Conservation (phyloP, 2,329 filamentous ascomycete genomes). For the Alternaria panax region DNA sequence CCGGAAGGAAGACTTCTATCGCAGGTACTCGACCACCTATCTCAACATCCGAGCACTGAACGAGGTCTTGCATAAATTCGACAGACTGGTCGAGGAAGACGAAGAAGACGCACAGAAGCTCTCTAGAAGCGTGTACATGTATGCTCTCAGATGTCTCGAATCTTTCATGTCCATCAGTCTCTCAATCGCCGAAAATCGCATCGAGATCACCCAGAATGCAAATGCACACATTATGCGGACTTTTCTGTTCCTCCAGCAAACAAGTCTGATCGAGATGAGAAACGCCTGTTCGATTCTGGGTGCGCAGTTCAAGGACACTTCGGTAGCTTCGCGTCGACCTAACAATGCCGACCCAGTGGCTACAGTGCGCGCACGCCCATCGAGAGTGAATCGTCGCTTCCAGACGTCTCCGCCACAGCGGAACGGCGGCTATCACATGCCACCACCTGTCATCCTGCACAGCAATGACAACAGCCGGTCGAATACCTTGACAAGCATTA, state of each 20-base stretch:
- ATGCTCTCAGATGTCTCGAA: slow-evolving; percentile 45
- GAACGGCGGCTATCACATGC: slow-evolving; percentile 40
- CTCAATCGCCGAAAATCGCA: slow-evolving; percentile 47
- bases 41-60: slow-evolving; percentile 65
- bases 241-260: slow-evolving; percentile 66
- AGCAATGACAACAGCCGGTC: slow-evolving; percentile 60
- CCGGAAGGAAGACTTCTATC: slow-evolving; percentile 56
- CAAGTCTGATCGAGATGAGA: slow-evolving; percentile 65
- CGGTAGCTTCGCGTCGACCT: slow-evolving; percentile 30
- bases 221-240: slow-evolving; percentile 66
- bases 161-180: slow-evolving; percentile 48
- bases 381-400: slow-evolving; percentile 38
- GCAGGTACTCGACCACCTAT: slow-evolving; percentile 64
- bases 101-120: slow-evolving; percentile 54
- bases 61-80: slow-evolving; percentile 60
- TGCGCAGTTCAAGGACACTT: slow-evolving; percentile 43
- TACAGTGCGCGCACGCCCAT: slow-evolving; percentile 41
- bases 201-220: slow-evolving; percentile 61
- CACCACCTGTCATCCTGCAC: slow-evolving; percentile 53
- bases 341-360: slow-evolving; percentile 30
- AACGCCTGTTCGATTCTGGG: slow-evolving; percentile 65
- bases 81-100: slow-evolving; percentile 59
- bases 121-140: slow-evolving; percentile 45
- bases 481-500: slow-evolving; percentile 60
- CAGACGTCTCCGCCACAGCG: slow-evolving; percentile 46